Evolutionary conservation across 352 stramenopile genomes (phyloP).

Genomic region (Aphanomyces invadans): DNA sequence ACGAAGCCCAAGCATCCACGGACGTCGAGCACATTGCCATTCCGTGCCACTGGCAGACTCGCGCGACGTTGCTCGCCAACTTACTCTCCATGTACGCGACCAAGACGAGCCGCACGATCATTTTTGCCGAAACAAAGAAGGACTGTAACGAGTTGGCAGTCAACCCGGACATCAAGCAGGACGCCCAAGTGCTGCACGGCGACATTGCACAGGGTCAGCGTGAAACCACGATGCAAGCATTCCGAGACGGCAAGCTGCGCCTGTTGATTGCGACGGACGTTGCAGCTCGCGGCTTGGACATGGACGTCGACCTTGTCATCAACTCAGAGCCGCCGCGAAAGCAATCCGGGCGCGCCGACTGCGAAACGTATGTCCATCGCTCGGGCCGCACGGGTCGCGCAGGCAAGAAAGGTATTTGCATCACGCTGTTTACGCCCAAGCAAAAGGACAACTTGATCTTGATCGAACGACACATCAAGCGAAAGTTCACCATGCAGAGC

Average conservation of each 20-base stretch:
- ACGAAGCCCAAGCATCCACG: slow-evolving; percentile 78
- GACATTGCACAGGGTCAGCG: slow-evolving; percentile 96
- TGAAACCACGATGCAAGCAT: slow-evolving; percentile 95
- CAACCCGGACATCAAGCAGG: slow-evolving; percentile 80
- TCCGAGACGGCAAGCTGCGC: slow-evolving; percentile 91
- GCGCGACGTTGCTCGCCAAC: slow-evolving; percentile 61
- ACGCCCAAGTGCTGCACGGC: slow-evolving; percentile 90
- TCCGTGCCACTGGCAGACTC: slow-evolving; percentile 87
- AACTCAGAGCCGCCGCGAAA: slow-evolving; percentile 89
- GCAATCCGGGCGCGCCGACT: slow-evolving; percentile 79
- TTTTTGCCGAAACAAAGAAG: slow-evolving; percentile 94
- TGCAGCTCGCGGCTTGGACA: slow-evolving; percentile 94
- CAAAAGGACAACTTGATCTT: slow-evolving; percentile 66
- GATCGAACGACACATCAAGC: slow-evolving; percentile 84
- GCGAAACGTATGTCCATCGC: slow-evolving; percentile 98
- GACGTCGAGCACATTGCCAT: slow-evolving; percentile 92
- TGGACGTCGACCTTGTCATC: slow-evolving; percentile 95
- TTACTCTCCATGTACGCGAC: slow-evolving; percentile 75
- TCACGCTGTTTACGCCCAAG: slow-evolving; percentile 91
- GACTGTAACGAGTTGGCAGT: slow-evolving; percentile 90
- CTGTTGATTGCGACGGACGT: slow-evolving; percentile 96
- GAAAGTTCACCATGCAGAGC: slow-evolving; percentile 85
- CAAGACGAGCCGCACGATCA: slow-evolving; percentile 87
- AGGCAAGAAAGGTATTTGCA: slow-evolving; percentile 93
- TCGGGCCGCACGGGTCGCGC: slow-evolving; percentile 95